These are phyloP conservation scores for Botrytis pseudocinerea DNA, from an alignment of 2,329 filamentous ascomycete species.

Conservation along the genomic window DNA sequence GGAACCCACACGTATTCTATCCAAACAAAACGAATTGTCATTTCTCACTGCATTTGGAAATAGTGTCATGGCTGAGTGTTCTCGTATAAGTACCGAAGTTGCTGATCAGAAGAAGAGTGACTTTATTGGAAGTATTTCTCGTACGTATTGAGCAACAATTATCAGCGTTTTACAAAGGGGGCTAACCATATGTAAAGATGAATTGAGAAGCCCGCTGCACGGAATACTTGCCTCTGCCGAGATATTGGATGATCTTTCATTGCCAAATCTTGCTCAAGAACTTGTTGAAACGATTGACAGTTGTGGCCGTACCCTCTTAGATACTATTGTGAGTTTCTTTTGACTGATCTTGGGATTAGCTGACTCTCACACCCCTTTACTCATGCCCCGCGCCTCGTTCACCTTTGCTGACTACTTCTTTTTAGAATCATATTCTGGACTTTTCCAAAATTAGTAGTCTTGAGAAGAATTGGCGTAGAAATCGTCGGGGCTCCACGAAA, in stretches of 20 bases:
- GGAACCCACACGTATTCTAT: conserved; percentile 41
- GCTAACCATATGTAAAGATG: not conserved
- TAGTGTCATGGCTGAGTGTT: conserved; percentile 56
- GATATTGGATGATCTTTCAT: conserved; percentile 48
- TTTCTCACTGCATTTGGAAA: conserved; percentile 48
- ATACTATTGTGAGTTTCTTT: conserved; percentile 41
- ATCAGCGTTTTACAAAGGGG: not conserved
- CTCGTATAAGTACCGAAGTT: conserved; percentile 53
- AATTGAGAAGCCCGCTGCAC: conserved; percentile 47
- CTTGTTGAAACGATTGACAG: conserved; percentile 43
- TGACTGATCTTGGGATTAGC: not conserved
- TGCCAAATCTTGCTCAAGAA: conserved; percentile 37
- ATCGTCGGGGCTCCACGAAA: conserved; percentile 26
- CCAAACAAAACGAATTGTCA: conserved; percentile 43
- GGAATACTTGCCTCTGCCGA: conserved; percentile 56
- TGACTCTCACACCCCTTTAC: not conserved
- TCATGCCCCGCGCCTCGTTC: not conserved
- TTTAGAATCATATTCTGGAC: conserved; percentile 45
- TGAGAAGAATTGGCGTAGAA: conserved; percentile 40
- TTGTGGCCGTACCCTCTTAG: conserved; percentile 44
- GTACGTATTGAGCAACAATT: conserved; percentile 49
- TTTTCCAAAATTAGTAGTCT: conserved; percentile 45
- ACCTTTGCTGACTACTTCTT: not conserved
- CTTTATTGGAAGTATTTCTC: conserved; percentile 60
- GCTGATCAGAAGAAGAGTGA: conserved; percentile 56